These are phyloP conservation scores for Salvia hispanica DNA, from an alignment of 257 asterid species.

Conservation along the genomic window DNA sequence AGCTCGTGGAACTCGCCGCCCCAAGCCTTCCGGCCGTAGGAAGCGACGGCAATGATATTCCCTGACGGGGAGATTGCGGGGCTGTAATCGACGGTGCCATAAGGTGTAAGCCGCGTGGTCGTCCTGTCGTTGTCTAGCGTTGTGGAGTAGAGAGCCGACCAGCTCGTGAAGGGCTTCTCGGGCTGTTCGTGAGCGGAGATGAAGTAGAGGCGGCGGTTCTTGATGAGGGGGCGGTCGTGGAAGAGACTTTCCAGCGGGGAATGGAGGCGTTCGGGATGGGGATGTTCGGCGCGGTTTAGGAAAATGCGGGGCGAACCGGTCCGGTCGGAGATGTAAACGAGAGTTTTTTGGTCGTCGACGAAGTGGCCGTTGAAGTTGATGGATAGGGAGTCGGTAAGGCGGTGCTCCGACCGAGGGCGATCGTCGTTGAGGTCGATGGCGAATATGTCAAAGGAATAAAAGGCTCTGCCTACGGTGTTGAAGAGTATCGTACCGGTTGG, in stretches of 20 bases:
- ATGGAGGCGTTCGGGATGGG: conserved; percentile 36
- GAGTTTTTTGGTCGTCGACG: conserved; percentile 40
- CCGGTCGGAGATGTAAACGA: conserved; percentile 66
- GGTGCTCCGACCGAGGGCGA: conserved; percentile 36
- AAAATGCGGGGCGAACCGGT: conserved; percentile 58
- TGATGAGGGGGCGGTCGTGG: conserved; percentile 66
- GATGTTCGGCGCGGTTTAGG: conserved; percentile 32
- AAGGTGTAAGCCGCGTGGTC: conserved; percentile 54
- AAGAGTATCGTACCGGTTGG: conserved; percentile 66
- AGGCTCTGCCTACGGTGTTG: conserved; percentile 60
- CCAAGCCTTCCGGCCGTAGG: conserved; percentile 61
- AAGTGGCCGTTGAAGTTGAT: conserved; percentile 71
- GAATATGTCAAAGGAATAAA: conserved; percentile 73
- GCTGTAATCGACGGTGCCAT: conserved; percentile 61
- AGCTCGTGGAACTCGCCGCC: conserved; percentile 65
- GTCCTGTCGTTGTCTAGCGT: conserved; percentile 9
- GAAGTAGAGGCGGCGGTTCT: conserved; percentile 49
- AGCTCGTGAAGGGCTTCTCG: conserved; percentile 51
- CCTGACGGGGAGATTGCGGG: conserved; percentile 68
- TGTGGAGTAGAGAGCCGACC: conserved; percentile 69
- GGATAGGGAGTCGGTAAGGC: conserved; percentile 69
- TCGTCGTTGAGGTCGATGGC: conserved; percentile 32
- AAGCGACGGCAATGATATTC: conserved; percentile 67
- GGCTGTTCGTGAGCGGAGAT: conserved; percentile 70
- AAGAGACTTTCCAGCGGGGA: conserved; percentile 52